phyloP scores from a whole-genome alignment of 2,329 filamentous ascomycete genomes.

The Paradendryphiella salina region DNA sequence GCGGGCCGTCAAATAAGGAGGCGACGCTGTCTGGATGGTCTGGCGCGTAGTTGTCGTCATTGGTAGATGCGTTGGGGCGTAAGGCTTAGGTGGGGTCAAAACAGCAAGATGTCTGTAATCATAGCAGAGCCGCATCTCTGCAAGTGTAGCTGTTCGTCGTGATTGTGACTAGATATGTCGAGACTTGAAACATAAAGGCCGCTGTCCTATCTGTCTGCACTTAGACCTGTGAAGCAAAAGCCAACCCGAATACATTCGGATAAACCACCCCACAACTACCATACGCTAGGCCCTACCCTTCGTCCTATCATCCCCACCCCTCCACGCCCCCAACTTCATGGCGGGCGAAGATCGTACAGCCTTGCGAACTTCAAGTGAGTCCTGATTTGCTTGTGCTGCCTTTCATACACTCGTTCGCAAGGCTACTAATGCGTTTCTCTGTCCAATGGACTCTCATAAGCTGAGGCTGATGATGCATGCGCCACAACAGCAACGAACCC shows the following conservation, averaged over 20 bases:
- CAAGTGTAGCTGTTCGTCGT: neutral
- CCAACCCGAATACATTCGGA: neutral
- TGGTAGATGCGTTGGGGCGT: slow-evolving; percentile 5
- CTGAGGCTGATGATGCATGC: slow-evolving; percentile 22
- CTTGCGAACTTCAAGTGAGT: slow-evolving; percentile 19
- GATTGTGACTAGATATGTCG: neutral
- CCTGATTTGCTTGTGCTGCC: slow-evolving; percentile 14
- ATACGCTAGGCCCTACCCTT: slow-evolving; percentile 19
- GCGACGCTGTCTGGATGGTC: slow-evolving; percentile 2
- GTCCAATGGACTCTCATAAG: slow-evolving; percentile 7
- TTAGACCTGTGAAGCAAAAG: neutral
- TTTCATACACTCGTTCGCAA: slow-evolving; percentile 5
- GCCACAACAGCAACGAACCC: slow-evolving; percentile 19
- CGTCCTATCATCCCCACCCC: slow-evolving; percentile 5
- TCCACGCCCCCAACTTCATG: slow-evolving; percentile 5
- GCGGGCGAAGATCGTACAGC: slow-evolving; percentile 4
- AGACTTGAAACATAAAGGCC: neutral
- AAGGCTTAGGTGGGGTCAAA: neutral
- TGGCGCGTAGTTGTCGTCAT: slow-evolving; percentile 9
- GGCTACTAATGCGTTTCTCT: slow-evolving; percentile 7
- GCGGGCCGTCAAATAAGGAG: slow-evolving; percentile 4
- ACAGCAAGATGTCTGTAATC: slow-evolving; percentile 1
- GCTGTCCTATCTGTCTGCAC: neutral
- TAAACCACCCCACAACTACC: slow-evolving; percentile 4
- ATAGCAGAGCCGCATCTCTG: slow-evolving; percentile 18